Conservation (phyloP, 164 flowering plant genomes). For the Buxus sempervirens region DNA sequence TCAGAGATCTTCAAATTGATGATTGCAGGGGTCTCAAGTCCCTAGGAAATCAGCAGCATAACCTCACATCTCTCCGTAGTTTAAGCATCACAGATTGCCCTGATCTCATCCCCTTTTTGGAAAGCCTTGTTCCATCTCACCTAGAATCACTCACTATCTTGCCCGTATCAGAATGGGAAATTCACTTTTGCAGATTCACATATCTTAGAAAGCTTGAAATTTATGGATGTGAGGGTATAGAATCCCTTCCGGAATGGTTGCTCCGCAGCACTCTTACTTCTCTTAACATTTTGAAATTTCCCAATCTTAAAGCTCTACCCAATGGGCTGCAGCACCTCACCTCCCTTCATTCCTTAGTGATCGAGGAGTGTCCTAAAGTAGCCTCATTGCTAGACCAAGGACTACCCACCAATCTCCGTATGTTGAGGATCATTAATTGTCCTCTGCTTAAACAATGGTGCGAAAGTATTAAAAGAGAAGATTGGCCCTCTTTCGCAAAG, state of each 20-base stretch:
- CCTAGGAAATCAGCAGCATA: constrained; percentile 10
- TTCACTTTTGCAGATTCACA: constrained; percentile 8
- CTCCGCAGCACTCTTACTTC: constrained; percentile 15
- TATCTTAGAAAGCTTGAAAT: constrained; percentile 6
- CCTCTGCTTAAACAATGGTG: not conserved
- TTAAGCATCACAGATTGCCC: constrained; percentile 8
- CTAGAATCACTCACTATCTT: constrained; percentile 9
- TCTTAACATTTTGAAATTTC: constrained; percentile 11
- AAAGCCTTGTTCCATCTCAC: constrained; percentile 9
- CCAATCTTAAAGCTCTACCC: constrained; percentile 16
- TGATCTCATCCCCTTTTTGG: constrained; percentile 12
- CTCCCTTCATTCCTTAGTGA: constrained; percentile 10
- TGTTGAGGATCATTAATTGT: constrained; percentile 3
- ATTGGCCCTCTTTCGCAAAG: not conserved
- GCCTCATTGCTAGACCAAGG: no score
- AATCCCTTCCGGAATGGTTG: constrained; percentile 18
- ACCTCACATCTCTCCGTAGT: constrained; percentile 4
- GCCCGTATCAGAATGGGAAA: no score
- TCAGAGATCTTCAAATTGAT: constrained; percentile 8
- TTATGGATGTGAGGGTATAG: constrained; percentile 9
- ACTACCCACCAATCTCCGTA: no score
- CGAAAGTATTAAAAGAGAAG: not conserved
- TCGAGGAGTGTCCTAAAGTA: constrained; percentile 5
- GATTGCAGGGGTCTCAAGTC: not conserved
- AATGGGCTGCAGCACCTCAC: constrained; percentile 16